Conservation (phyloP, 257 asterid genomes). For the Oldenlandia corymbosa region DNA sequence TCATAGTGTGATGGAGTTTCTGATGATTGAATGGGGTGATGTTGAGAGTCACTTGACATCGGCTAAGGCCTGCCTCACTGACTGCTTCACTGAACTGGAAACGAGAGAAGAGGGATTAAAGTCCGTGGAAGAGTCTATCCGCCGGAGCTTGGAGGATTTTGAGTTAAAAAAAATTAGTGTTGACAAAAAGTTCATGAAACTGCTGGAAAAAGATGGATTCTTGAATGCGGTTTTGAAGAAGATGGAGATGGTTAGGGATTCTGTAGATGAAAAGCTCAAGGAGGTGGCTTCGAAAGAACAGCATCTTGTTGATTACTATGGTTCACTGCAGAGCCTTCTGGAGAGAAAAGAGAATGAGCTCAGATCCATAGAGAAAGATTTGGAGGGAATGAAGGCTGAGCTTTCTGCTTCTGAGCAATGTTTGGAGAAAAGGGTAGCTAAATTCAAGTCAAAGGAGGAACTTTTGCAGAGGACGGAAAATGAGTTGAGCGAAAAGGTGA, state of each 20-base stretch:
- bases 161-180: too few species aligned
- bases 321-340: too few species aligned
- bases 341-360: neutral
- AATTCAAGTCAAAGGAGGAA: neutral
- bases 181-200: constrained; percentile 10
- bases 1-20: constrained; percentile 6
- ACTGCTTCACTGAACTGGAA: constrained; percentile 10
- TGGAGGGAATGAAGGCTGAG: neutral
- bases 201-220: constrained; percentile 16
- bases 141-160: too few species aligned
- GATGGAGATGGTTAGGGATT: constrained; percentile 5
- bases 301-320: too few species aligned
- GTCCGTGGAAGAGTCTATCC: neutral
- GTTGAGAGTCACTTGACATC: neutral
- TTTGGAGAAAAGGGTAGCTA: constrained; percentile 10
- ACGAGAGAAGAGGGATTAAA: constrained; percentile 6
- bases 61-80: neutral
- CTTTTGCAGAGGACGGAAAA: neutral
- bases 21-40: constrained; percentile 8
- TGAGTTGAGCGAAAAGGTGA: neutral
- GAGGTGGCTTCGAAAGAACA: constrained; percentile 1
- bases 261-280: constrained; percentile 11
- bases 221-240: constrained; percentile 8
- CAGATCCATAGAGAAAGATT: constrained; percentile 13
- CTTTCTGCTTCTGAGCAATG: neutral